phyloP scores from a whole-genome alignment of 2,329 filamentous ascomycete genomes.

The Colletotrichum aenigma region DNA sequence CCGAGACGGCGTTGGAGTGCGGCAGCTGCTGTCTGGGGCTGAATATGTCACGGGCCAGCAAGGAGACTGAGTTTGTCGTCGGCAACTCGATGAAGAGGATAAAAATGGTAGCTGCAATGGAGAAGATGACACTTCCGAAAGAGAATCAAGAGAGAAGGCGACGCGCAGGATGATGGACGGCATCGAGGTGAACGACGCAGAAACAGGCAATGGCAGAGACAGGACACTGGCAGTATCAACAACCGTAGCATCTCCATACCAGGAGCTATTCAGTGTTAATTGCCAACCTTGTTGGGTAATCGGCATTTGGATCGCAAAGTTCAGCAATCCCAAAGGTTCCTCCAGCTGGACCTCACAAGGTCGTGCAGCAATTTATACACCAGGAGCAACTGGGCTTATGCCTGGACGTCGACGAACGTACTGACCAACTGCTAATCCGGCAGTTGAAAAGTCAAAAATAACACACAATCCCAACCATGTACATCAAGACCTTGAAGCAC shows the following conservation, averaged over 20 bases:
- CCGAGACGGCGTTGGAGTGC: neutral
- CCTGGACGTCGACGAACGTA: neutral
- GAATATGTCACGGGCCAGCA: neutral
- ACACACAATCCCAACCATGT: neutral
- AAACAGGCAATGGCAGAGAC: neutral
- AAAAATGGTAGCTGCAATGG: neutral
- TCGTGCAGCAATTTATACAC: neutral
- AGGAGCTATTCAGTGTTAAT: neutral
- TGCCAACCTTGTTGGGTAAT: neutral
- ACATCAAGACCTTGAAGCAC: neutral
- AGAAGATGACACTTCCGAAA: neutral
- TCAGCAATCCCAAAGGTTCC: neutral
- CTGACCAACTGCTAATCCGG: neutral
- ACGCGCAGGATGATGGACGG: neutral
- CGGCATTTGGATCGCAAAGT: neutral
- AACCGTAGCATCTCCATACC: neutral
- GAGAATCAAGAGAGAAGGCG: neutral
- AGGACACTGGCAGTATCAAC: neutral
- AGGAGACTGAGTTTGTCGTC: neutral
- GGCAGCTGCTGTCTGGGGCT: neutral
- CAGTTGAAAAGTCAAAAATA: neutral
- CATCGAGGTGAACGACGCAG: neutral
- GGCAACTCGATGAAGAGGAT: neutral
- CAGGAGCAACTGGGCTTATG: neutral
- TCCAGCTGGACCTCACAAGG: neutral